Conservation (phyloP, 106 monocot species). For the Acorus calamus region DNA sequence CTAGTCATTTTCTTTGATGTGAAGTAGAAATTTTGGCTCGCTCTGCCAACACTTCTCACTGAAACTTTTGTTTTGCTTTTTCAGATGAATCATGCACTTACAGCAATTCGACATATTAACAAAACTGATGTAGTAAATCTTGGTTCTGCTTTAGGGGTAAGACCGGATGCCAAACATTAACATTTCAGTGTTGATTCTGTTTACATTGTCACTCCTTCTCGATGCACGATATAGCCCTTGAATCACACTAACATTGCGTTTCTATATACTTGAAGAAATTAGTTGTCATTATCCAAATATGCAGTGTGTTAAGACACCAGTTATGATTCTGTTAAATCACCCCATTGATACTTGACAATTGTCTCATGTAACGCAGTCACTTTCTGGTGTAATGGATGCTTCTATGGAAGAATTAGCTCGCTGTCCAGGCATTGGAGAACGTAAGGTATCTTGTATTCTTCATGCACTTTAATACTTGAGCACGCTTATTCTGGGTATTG, state of each 20-base stretch:
- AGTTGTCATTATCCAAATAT: background rate
- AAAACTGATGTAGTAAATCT: slow-evolving; percentile 84
- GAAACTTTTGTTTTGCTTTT: slow-evolving; percentile 9
- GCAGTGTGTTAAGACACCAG: background rate
- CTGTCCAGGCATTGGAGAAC: slow-evolving; percentile 92
- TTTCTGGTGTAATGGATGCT: slow-evolving; percentile 77
- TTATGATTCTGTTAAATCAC: background rate
- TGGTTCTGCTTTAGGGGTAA: slow-evolving; percentile 87
- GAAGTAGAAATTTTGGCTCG: too few species aligned
- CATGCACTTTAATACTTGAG: background rate
- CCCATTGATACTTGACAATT: background rate
- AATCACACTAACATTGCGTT: too few species aligned
- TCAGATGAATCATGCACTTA: slow-evolving; percentile 83
- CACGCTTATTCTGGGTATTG: background rate
- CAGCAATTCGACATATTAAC: slow-evolving; percentile 77
- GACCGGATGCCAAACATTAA: background rate
- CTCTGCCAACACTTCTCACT: too few species aligned
- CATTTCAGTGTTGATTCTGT: background rate
- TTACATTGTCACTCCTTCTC: slow-evolving; percentile 4
- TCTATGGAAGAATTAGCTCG: slow-evolving; percentile 96
- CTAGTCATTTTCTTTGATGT: too few species aligned
- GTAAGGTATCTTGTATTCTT: slow-evolving; percentile 41
- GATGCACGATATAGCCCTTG: background rate
- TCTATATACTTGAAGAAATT: too few species aligned
- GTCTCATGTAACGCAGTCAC: slow-evolving; percentile 41